Percentiles rank a stretch among this genome's conserved stretches.
Conservation (phyloP, 2,329 filamentous ascomycete genomes). For the Leptodontidium sp. region DNA sequence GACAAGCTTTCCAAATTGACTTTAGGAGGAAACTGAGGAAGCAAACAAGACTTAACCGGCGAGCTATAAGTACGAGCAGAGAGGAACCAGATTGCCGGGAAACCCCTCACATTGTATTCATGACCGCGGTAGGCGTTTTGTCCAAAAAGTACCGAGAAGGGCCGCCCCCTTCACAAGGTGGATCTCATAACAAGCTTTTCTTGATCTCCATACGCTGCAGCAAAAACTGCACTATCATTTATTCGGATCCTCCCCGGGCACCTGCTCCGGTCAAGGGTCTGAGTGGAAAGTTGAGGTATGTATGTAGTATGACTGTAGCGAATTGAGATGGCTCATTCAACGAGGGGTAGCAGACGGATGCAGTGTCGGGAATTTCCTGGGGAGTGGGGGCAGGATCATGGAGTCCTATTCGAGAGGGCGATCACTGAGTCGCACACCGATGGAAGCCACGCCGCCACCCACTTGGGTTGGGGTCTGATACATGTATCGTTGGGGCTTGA, state of each 20-base stretch:
- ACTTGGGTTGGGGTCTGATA: neutral
- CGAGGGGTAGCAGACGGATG: slow-evolving; percentile 6
- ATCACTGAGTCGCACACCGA: no score
- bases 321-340: neutral
- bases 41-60: neutral
- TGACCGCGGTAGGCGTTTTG: neutral
- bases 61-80: neutral
- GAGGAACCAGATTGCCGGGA: neutral
- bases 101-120: neutral
- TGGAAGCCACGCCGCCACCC: neutral
- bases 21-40: neutral
- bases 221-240: slow-evolving; percentile 3
- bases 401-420: neutral
- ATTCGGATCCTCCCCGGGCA: slow-evolving; percentile 11
- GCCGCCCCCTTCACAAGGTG: neutral
- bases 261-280: slow-evolving; percentile 1
- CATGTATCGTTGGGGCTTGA: neutral
- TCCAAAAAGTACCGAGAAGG: neutral
- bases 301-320: neutral
- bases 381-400: neutral
- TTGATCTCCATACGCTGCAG: slow-evolving; percentile 1
- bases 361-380: neutral
- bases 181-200: neutral
- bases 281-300: slow-evolving; percentile 15
- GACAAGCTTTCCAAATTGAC: neutral